phyloP scores from a whole-genome alignment of 2,329 filamentous ascomycete species.

The Fusarium sp. region DNA sequence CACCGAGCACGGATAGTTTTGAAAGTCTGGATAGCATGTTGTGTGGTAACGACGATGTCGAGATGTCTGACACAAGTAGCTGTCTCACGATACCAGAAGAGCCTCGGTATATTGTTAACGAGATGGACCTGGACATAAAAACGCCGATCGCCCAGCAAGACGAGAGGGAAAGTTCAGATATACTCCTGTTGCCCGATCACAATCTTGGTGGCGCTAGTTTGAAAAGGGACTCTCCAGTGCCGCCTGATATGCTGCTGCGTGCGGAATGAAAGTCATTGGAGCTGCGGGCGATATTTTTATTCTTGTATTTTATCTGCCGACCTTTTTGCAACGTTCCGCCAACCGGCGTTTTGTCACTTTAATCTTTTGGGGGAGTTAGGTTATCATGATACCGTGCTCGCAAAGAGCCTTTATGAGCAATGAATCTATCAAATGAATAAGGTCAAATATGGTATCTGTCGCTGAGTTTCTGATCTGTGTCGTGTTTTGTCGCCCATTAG shows the following conservation, averaged over 20 bases:
- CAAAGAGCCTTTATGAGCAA: constrained; percentile 35
- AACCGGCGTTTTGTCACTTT: constrained; percentile 13
- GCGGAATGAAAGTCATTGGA: not conserved
- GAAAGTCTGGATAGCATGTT: constrained; percentile 33
- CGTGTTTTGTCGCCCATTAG: not conserved
- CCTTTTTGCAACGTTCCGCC: constrained; percentile 14
- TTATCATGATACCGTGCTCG: constrained; percentile 30
- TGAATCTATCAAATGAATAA: constrained; percentile 10
- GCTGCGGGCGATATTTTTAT: not conserved
- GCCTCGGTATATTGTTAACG: constrained; percentile 45
- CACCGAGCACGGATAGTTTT: constrained; percentile 57
- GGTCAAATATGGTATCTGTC: not conserved
- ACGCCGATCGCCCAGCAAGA: constrained; percentile 54
- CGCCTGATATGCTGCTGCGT: constrained; percentile 36
- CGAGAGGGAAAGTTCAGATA: constrained; percentile 11
- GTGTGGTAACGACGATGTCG: constrained; percentile 54
- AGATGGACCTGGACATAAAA: constrained; percentile 53
- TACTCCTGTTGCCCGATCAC: constrained; percentile 28
- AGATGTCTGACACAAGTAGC: constrained; percentile 63
- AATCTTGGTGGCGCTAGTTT: constrained; percentile 52
- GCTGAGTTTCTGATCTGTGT: not conserved
- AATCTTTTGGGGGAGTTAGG: not conserved
- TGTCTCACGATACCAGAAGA: constrained; percentile 50
- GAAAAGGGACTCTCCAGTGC: constrained; percentile 38
- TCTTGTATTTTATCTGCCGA: constrained; percentile 17